A percentile compares a stretch with the other conserved stretches of the same genome.
Conservation (phyloP, 305 asterid genomes). For the Fraxinus ornus region DNA sequence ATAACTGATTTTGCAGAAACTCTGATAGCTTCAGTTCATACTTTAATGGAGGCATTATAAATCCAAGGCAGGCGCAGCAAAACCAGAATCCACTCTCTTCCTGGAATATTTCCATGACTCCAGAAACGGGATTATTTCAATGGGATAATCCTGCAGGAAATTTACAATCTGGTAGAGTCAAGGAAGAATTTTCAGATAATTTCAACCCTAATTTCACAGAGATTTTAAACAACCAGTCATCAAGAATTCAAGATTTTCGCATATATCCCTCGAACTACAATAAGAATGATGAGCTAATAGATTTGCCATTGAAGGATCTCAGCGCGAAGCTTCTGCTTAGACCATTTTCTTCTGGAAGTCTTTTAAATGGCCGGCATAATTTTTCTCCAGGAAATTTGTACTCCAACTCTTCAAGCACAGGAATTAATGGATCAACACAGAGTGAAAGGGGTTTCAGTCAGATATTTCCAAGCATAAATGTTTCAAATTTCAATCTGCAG, state of each 20-base stretch:
- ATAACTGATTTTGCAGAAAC: constrained; percentile 32
- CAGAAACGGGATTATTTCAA: constrained; percentile 42
- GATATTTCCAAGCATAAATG: constrained; percentile 55
- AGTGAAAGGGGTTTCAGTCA: constrained; percentile 46
- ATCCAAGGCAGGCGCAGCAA: constrained; percentile 41
- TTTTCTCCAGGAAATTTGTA: constrained; percentile 32
- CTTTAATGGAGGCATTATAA: constrained; percentile 21
- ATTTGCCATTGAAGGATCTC: constrained; percentile 26
- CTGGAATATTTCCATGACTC: constrained; percentile 43
- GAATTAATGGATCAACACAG: not conserved
- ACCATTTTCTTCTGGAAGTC: constrained; percentile 39
- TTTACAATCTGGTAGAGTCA: constrained; percentile 34
- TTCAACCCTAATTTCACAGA: constrained; percentile 43
- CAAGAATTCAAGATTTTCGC: constrained; percentile 30
- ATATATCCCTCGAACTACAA: not conserved
- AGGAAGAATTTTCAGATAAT: constrained; percentile 46
- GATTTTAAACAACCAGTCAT: constrained; percentile 37
- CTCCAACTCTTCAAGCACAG: constrained; percentile 18
- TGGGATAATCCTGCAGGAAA: constrained; percentile 32
- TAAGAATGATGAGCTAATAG: constrained; percentile 10
- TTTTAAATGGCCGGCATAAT: constrained; percentile 22
- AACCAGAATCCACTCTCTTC: constrained; percentile 26
- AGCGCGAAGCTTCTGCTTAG: constrained; percentile 45
- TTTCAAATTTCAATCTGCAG: constrained; percentile 37
- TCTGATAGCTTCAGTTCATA: constrained; percentile 29